phyloP scores from a whole-genome alignment of 2,329 filamentous ascomycete species.

The Aulographum hederae region DNA sequence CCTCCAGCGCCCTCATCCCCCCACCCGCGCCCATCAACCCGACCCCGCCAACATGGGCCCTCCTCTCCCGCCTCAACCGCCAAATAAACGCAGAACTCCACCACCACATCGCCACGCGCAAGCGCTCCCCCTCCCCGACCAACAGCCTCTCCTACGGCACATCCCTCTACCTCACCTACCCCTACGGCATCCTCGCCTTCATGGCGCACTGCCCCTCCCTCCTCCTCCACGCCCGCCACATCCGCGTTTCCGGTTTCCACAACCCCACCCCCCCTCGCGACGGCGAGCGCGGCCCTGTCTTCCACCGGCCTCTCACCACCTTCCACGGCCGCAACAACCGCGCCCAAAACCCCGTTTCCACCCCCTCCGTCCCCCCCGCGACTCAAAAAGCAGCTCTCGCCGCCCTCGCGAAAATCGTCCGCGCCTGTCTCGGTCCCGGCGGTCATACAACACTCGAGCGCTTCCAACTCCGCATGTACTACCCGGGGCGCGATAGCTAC shows the following conservation, averaged over 20 bases:
- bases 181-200: constrained; percentile 21
- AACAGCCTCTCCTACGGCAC: too few species aligned
- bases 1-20: background rate
- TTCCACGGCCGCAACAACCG: too few species aligned
- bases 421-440: constrained; percentile 12
- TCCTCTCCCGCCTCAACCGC: background rate
- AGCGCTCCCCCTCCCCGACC: background rate
- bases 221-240: constrained; percentile 18
- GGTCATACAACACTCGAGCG: constrained; percentile 11
- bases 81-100: background rate
- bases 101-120: background rate
- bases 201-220: constrained; percentile 19
- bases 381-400: constrained; percentile 8
- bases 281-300: constrained; percentile 4
- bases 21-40: too few species aligned
- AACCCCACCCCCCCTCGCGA: constrained; percentile 16
- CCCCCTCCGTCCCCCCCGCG: background rate
- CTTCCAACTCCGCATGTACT: constrained; percentile 21
- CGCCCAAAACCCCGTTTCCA: too few species aligned
- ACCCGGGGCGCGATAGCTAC: constrained; percentile 19
- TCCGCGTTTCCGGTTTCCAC: constrained; percentile 23
- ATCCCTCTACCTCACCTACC: constrained; percentile 22
- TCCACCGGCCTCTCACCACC: too few species aligned
- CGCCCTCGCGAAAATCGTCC: constrained; percentile 16
- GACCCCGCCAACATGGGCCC: background rate